Percentiles rank a stretch among this genome's conserved stretches.
Conservation (phyloP, 495 filamentous ascomycete genomes). For the Penicillium ochrochloron region DNA sequence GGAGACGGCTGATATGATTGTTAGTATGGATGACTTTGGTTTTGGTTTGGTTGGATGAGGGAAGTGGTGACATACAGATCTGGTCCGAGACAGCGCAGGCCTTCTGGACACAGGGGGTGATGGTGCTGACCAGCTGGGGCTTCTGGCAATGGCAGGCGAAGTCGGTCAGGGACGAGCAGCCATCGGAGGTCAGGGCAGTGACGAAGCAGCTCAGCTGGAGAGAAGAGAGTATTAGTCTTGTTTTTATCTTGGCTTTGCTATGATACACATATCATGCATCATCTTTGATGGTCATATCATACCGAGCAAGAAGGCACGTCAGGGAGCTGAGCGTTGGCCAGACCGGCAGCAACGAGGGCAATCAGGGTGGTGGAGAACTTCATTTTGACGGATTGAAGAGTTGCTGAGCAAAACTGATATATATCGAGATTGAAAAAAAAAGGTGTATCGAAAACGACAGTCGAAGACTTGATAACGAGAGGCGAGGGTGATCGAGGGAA, state of each 20-base stretch:
- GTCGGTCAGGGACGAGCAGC: slow-evolving; percentile 49
- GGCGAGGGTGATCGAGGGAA: slow-evolving; percentile 18
- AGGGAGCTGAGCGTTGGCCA: slow-evolving; percentile 47
- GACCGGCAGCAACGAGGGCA: slow-evolving; percentile 40
- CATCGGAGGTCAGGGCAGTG: slow-evolving; percentile 43
- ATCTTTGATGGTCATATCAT: slow-evolving; percentile 14
- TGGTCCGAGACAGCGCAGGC: slow-evolving; percentile 45
- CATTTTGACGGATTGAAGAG: slow-evolving; percentile 39
- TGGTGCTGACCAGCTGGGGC: slow-evolving; percentile 39
- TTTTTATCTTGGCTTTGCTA: neutral
- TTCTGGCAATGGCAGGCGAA: slow-evolving; percentile 59
- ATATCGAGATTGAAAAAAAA: slow-evolving; percentile 1
- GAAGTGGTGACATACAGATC: slow-evolving; percentile 31
- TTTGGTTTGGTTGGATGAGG: neutral
- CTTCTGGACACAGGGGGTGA: slow-evolving; percentile 52
- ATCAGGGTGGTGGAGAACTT: slow-evolving; percentile 41
- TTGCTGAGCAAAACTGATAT: slow-evolving; percentile 10
- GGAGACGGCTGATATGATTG: slow-evolving; percentile 30
- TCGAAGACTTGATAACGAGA: slow-evolving; percentile 27
- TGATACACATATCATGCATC: neutral
- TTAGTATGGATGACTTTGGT: slow-evolving; percentile 1
- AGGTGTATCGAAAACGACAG: slow-evolving; percentile 35
- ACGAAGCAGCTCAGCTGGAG: slow-evolving; percentile 51
- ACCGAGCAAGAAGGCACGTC: slow-evolving; percentile 53
- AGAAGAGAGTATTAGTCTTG: slow-evolving; percentile 4